A percentile compares a stretch with the other conserved stretches of the same genome.
Evolutionary conservation across 73 alveolate genomes (phyloP).

Genomic region (Paramecium sexaurelia): DNA sequence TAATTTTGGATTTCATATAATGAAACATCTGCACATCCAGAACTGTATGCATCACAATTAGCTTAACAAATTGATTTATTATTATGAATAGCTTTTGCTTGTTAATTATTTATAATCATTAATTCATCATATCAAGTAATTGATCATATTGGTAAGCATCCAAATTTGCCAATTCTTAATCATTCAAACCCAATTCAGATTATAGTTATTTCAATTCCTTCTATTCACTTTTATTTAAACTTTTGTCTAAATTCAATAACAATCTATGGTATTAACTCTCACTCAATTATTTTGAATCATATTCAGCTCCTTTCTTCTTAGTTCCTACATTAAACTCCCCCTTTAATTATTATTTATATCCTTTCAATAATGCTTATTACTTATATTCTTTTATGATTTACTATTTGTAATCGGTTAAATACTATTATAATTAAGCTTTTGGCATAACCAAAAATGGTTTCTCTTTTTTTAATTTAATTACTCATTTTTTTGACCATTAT

Average conservation of each 20-base stretch:
- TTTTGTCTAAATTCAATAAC: not conserved
- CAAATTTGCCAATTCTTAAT: not conserved
- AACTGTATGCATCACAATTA: not conserved
- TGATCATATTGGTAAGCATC: constrained; percentile 25
- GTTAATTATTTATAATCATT: constrained; percentile 13
- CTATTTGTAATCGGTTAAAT: not conserved
- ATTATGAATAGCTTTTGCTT: constrained; percentile 2
- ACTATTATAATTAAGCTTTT: not conserved
- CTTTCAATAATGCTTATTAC: constrained; percentile 46
- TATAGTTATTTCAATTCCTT: not conserved
- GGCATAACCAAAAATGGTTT: constrained; percentile 58
- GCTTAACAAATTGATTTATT: constrained; percentile 36
- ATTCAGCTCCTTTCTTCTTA: not conserved
- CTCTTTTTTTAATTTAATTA: not conserved
- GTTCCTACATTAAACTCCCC: not conserved
- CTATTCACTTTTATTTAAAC: not conserved
- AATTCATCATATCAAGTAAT: not conserved
- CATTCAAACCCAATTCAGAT: constrained; percentile 1
- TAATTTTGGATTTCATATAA: not conserved
- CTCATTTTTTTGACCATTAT: not conserved
- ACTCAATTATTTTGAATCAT: not conserved
- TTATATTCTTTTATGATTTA: constrained; percentile 16
- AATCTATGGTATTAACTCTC: constrained; percentile 1
- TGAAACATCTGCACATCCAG: not conserved
- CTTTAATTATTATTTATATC: not conserved